phyloP scores from a whole-genome alignment of 2,329 filamentous ascomycete species.

The Xylaria sp. region DNA sequence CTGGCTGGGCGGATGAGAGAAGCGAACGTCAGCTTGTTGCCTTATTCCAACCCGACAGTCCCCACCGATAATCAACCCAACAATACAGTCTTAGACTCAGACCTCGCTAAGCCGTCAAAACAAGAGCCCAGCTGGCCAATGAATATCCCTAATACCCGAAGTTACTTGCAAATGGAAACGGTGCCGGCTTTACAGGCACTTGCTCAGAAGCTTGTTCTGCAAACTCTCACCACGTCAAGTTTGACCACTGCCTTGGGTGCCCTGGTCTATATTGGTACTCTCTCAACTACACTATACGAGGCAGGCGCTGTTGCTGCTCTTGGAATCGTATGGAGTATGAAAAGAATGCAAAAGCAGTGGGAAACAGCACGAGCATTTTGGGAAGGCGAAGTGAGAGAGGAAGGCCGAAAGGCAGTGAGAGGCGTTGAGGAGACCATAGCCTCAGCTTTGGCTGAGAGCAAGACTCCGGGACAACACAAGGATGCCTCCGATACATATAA shows the following conservation, averaged over 20 bases:
- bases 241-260: conserved; percentile 66
- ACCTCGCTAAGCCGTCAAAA: conserved; percentile 12
- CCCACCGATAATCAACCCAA: conserved; percentile 36
- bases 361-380: conserved; percentile 69
- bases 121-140: conserved; percentile 71
- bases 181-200: conserved; percentile 77
- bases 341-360: conserved; percentile 71
- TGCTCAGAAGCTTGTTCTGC: conserved; percentile 78
- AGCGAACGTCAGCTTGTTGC: conserved; percentile 46
- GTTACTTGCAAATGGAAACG: conserved; percentile 72
- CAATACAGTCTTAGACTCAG: background rate
- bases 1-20: conserved; percentile 79
- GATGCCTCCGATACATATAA: conserved; percentile 29
- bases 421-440: conserved; percentile 65
- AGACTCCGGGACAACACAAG: conserved; percentile 40
- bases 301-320: conserved; percentile 71
- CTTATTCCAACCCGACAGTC: conserved; percentile 1
- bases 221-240: conserved; percentile 78
- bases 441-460: conserved; percentile 55
- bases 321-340: conserved; percentile 68
- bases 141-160: conserved; percentile 77
- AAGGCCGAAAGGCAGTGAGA: conserved; percentile 71
- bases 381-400: conserved; percentile 74
- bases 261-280: conserved; percentile 67
- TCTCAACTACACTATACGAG: conserved; percentile 67